Conservation (phyloP, 176 grass and related monocot species). For the Tillandsia leiboldiana region DNA sequence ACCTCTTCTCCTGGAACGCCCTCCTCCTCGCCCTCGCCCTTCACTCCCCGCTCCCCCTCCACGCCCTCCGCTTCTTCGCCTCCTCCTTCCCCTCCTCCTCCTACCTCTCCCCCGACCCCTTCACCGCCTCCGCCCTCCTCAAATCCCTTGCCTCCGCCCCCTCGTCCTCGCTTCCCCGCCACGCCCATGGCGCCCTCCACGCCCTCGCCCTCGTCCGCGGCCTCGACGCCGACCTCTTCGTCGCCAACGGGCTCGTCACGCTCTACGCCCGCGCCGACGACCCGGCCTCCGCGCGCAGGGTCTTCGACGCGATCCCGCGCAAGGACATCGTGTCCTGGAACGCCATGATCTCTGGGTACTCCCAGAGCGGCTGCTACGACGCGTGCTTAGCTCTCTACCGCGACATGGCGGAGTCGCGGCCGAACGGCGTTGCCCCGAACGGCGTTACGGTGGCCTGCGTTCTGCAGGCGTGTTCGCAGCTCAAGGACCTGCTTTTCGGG, state of each 20-base stretch:
- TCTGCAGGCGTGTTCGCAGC: constrained; percentile 53
- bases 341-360: constrained; percentile 36
- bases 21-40: constrained; percentile 54
- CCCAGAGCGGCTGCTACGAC: constrained; percentile 24
- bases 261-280: constrained; percentile 25
- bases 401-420: constrained; percentile 13
- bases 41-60: constrained; percentile 34
- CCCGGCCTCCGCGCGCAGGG: constrained; percentile 18
- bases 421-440: constrained; percentile 18
- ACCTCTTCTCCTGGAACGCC: constrained; percentile 63
- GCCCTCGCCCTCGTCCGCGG: constrained; percentile 28
- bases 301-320: constrained; percentile 42
- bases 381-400: constrained; percentile 39
- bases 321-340: constrained; percentile 59
- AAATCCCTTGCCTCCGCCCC: constrained; percentile 42
- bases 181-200: constrained; percentile 28
- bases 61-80: constrained; percentile 39
- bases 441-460: constrained; percentile 28
- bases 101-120: constrained; percentile 32
- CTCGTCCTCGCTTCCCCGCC: constrained; percentile 6
- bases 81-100: constrained; percentile 13
- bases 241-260: constrained; percentile 55
- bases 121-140: constrained; percentile 52
- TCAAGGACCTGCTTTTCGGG: constrained; percentile 41
- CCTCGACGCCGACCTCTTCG: constrained; percentile 33